Evolutionary conservation across 2,329 filamentous ascomycete genomes (phyloP), one percentile per base, ranked within the genome.

Genomic region (Ophiostoma populinum): DNA sequence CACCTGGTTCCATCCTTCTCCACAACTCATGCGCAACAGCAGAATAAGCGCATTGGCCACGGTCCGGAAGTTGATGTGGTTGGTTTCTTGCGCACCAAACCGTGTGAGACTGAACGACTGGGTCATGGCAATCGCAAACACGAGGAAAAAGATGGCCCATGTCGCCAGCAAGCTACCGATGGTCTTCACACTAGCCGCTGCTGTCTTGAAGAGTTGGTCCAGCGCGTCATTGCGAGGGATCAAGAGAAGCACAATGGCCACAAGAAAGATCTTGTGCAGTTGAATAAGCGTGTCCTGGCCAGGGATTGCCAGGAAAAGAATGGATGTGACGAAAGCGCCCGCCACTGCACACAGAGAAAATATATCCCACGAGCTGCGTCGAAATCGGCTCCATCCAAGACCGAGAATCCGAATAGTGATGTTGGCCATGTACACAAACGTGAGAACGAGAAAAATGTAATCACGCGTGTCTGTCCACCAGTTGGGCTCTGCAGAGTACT

Each of bases 171-270:
- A 63, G 50, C 94, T 98, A 39, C 79, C 72, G 46, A 98, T 98
- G 13, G 81, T 75, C 2, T 81, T 78, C 46, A 98, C 59, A 72
- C 82, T 92, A 35, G 87, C 90, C 9, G 90, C 90, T 0, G 87
- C 92, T 2, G 92, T 98, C 56, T 98, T 98, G 71, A 98, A 98
- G 0, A 98, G 71, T 53, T 98, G 90, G 51, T 98, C 92, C 16
- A 98, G 68, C 33, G 92, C 86, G 47, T 98, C 92, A 52, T 98
- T 98, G 34, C 92, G 73, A 1, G 90, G 90, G 41, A 98, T 98
- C 22, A 98, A 68, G 34, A 98, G 63, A 7, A 95, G 65, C 3
- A 90, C 76, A 36, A 95, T 79, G 7, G 82, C 78, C 15, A 95
- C 90, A 21, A 98, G 66, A 53, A 92, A 94, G 41, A 92, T 70